Base-by-base conservation (phyloP, 441 rosid species). In the Syzygium malaccense region DNA sequence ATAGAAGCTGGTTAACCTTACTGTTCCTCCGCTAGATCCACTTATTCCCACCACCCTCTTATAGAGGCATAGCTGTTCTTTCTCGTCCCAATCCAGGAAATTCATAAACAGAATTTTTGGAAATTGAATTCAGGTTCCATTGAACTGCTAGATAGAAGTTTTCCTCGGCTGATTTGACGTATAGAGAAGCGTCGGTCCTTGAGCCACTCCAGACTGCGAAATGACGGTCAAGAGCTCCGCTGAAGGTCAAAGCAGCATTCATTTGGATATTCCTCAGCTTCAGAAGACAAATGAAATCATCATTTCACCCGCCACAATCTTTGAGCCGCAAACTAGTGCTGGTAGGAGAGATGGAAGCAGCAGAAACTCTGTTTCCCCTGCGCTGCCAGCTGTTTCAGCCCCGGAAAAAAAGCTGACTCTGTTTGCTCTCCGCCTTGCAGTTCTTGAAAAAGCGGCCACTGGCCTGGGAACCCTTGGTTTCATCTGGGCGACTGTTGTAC, bases 401-500 rank as follows among this genome's bases (percentile, higher is more conserved):
- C 98, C 99, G 1, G 99, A 97, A 91, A 93, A 95, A 91, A 95
- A 96, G 88, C 95, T 97, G 48, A 97, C 99, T 8, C 97, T 96
- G 25, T 96, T 97, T 18, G 98, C 99, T 86, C 97, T 97, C 84
- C 95, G 96, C 51, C 97, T 97, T 14, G 97, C 98, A 0, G 92
- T 96, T 79, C 90, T 96, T 10, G 99, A 97, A 93, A 97, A 97
- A 92, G 90, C 94, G 19, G 99, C 99, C 30, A 96, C 98, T n/a
- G 94, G 98, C 28, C 90, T 97, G 5, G 99, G 99, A 87, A 94
- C 99, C 11, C 94, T 97, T 1, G 98, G 99, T 2, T 97, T 97
- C 89, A 96, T 97, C 86, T 97, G 99, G 99, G 99, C 99, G 45
- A 97, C 99, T 1, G 99, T 96, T 60, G 98, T 97, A 88, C 97